These are phyloP conservation scores for Miscanthus sacchariflorus DNA, from an alignment of 202 grass and related monocot genomes.

Conservation along the genomic window DNA sequence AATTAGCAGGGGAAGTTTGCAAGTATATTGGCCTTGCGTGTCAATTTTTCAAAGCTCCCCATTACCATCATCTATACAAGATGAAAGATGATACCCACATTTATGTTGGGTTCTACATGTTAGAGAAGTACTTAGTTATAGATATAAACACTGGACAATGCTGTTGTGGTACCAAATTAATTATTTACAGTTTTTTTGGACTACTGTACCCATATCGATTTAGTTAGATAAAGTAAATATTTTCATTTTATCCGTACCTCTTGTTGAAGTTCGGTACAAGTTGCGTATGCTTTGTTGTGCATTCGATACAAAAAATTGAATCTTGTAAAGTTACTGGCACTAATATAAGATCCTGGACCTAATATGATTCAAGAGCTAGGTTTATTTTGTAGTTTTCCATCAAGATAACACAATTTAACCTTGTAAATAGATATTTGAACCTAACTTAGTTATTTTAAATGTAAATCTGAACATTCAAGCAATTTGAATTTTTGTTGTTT, in stretches of 20 bases:
- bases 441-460: background rate
- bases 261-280: background rate
- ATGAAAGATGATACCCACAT: background rate
- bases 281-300: slow-evolving; percentile 7
- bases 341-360: background rate
- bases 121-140: slow-evolving; percentile 18
- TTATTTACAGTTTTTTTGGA: background rate
- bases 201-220: background rate
- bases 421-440: background rate
- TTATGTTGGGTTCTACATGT: slow-evolving; percentile 6
- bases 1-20: background rate
- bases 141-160: background rate
- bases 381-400: slow-evolving; percentile 4
- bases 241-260: background rate
- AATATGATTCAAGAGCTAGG: background rate
- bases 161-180: background rate
- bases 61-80: background rate
- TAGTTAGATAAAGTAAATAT: background rate
- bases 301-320: background rate
- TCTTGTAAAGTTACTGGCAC: background rate
- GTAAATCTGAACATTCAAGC: background rate
- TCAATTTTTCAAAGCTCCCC: background rate
- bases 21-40: background rate
- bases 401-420: background rate
- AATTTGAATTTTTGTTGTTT: background rate